A percentile compares a stretch with the other conserved stretches of the same genome.
Evolutionary conservation across 176 grass and related monocot species (phyloP).

Genomic region (Olyra latifolia): DNA sequence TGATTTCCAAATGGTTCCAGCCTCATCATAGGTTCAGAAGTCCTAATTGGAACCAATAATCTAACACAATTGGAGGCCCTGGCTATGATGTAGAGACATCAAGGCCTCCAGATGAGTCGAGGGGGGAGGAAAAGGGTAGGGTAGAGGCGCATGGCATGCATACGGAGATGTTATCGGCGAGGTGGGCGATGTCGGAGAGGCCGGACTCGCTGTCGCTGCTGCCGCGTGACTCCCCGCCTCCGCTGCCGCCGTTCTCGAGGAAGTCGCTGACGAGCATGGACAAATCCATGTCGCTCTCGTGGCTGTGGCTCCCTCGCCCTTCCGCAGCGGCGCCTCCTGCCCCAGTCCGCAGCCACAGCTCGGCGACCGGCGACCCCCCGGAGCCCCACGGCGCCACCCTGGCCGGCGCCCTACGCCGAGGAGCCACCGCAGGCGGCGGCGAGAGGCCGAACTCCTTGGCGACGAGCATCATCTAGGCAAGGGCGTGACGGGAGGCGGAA

Average conservation of each 20-base stretch:
- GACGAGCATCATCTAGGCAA: constrained; percentile 57
- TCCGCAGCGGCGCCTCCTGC: constrained; percentile 7
- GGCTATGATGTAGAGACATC: not conserved
- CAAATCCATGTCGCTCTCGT: constrained; percentile 82
- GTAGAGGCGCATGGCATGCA: not conserved
- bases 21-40: not conserved
- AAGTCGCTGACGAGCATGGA: constrained; percentile 86
- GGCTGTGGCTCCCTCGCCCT: constrained; percentile 50
- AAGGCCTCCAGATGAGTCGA: not conserved
- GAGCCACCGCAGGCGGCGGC: constrained; percentile 40
- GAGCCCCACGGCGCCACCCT: constrained; percentile 43
- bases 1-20: not conserved
- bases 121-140: not conserved
- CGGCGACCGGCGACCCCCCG: constrained; percentile 30
- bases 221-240: constrained; percentile 57
- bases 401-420: constrained; percentile 35
- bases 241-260: constrained; percentile 67
- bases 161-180: constrained; percentile 73
- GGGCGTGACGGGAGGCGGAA: not conserved
- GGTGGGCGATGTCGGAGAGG: constrained; percentile 76
- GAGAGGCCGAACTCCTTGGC: constrained; percentile 65
- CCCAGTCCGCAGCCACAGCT: constrained; percentile 41
- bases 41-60: not conserved
- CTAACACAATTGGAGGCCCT: not conserved
- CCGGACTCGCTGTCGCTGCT: constrained; percentile 79